Percentiles rank a stretch among this genome's conserved stretches.
Conservation (phyloP, 192 early-diverging fungal genomes). For the Coemansia sp. region DNA sequence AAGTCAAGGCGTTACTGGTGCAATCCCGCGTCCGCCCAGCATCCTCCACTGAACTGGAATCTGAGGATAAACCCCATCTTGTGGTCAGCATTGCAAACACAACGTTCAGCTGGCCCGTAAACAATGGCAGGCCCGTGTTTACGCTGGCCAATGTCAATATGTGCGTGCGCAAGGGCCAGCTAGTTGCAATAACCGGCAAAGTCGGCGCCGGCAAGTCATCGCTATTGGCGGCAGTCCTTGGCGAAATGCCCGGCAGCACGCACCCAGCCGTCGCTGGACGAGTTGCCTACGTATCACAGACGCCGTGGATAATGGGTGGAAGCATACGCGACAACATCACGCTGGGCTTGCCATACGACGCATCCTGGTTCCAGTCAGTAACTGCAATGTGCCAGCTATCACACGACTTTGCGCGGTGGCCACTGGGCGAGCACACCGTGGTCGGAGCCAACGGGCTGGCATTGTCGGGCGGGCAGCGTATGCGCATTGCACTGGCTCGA, state of each 20-base stretch:
- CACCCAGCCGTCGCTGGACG: neutral
- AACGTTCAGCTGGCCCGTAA: slow-evolving; percentile 7
- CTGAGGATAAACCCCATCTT: neutral
- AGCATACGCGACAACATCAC: slow-evolving; percentile 47
- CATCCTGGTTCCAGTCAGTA: slow-evolving; percentile 15
- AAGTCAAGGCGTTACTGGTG: slow-evolving; percentile 8
- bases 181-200: slow-evolving; percentile 71
- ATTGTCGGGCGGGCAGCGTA: slow-evolving; percentile 61
- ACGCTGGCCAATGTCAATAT: slow-evolving; percentile 55
- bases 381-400: slow-evolving; percentile 20
- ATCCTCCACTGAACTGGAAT: neutral
- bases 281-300: slow-evolving; percentile 27
- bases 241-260: slow-evolving; percentile 55
- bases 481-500: slow-evolving; percentile 65
- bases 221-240: slow-evolving; percentile 69
- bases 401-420: slow-evolving; percentile 20
- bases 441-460: slow-evolving; percentile 58
- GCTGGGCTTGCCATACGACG: slow-evolving; percentile 32
- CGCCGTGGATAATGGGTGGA: slow-evolving; percentile 45
- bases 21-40: too few species aligned
- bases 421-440: slow-evolving; percentile 39
- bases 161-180: slow-evolving; percentile 54
- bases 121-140: slow-evolving; percentile 20
- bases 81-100: slow-evolving; percentile 7
- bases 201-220: slow-evolving; percentile 87